These are phyloP conservation scores for Bromus sterilis DNA, from an alignment of 176 grass and related monocot species.

Conservation along the genomic window DNA sequence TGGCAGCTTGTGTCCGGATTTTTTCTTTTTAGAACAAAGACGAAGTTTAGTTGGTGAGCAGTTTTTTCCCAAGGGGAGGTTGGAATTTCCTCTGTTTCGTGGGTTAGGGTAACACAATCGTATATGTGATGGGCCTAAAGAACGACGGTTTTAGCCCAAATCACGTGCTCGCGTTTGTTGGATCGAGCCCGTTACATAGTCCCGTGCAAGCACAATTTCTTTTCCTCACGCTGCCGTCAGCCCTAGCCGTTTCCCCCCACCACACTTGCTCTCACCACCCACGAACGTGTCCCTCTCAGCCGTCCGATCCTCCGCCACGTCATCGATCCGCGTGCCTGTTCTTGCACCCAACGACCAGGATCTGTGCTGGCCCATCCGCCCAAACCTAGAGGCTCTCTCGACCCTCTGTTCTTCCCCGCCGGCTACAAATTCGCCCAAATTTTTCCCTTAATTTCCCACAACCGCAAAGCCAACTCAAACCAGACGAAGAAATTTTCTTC, in stretches of 20 bases:
- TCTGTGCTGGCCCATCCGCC: background rate
- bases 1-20: too few species aligned
- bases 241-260: slow-evolving; percentile 14
- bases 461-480: background rate
- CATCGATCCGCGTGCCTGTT: slow-evolving; percentile 46
- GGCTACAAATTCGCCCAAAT: slow-evolving; percentile 54
- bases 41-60: too few species aligned
- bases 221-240: slow-evolving; percentile 8
- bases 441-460: slow-evolving; percentile 5
- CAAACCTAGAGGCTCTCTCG: slow-evolving; percentile 19
- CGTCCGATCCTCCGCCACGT: slow-evolving; percentile 31
- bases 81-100: background rate
- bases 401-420: slow-evolving; percentile 25
- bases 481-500: background rate
- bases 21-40: too few species aligned
- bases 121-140: background rate
- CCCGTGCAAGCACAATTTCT: background rate
- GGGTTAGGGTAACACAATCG: background rate
- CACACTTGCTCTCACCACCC: background rate
- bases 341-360: slow-evolving; percentile 27
- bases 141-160: background rate
- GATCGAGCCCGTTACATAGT: too few species aligned
- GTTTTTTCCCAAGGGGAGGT: too few species aligned
- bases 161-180: too few species aligned
- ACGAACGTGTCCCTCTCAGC: background rate